phyloP scores from a whole-genome alignment of 2,329 filamentous ascomycete genomes.

The Cladorrhinum sp. region DNA sequence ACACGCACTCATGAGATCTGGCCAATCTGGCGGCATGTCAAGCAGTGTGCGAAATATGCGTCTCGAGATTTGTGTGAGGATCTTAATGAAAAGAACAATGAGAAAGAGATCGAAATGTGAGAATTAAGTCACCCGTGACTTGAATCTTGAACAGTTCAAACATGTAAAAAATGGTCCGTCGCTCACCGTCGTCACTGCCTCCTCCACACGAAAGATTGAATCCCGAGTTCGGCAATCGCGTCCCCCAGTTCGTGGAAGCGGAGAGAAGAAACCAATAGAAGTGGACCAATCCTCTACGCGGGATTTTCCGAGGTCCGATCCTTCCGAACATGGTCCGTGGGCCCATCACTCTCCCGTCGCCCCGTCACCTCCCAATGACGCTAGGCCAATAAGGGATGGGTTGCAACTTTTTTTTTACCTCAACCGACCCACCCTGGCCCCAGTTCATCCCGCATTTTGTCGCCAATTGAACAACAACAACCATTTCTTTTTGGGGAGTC shows the following conservation, averaged over 20 bases:
- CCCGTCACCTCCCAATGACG: slow-evolving; percentile 2
- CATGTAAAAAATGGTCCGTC: too few relatives aligned
- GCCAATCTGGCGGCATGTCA: too few relatives aligned
- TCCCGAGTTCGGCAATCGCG: background rate
- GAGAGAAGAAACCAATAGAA: background rate
- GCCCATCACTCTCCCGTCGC: background rate
- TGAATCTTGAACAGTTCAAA: too few relatives aligned
- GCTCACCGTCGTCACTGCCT: too few relatives aligned
- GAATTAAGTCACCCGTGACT: too few relatives aligned
- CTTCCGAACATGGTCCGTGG: slow-evolving; percentile 17
- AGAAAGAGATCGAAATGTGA: too few relatives aligned
- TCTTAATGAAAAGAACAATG: too few relatives aligned
- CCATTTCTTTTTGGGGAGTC: slow-evolving; percentile 6
- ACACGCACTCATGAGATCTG: too few relatives aligned
- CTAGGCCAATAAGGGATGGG: slow-evolving; percentile 14
- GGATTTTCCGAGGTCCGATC: slow-evolving; percentile 26
- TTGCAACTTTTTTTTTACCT: slow-evolving; percentile 19
- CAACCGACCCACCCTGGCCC: slow-evolving; percentile 11
- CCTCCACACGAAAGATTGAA: background rate
- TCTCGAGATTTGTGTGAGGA: too few relatives aligned
- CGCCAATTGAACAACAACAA: slow-evolving; percentile 7
- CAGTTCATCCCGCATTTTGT: background rate
- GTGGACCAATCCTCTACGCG: slow-evolving; percentile 5
- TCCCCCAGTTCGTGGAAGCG: background rate
- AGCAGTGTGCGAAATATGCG: too few relatives aligned